Percentiles rank a stretch among this genome's conserved stretches.
Evolutionary conservation across 1,284 basidiomycete species (phyloP).

Genomic region (Boletus sp.): DNA sequence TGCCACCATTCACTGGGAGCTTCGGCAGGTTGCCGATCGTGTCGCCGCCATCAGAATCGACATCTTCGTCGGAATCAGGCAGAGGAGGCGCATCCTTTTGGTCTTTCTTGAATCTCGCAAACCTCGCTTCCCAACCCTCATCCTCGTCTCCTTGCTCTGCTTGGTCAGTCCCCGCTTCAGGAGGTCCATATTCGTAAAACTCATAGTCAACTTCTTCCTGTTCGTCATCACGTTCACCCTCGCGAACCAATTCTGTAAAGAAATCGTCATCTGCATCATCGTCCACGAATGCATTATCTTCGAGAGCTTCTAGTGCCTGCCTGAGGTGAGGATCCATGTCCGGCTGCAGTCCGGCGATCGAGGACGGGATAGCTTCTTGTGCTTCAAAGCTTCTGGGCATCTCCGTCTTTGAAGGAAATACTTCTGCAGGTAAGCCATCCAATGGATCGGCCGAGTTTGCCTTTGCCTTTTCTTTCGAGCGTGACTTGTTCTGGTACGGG

Average conservation of each 20-base stretch:
- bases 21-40: constrained; percentile 74
- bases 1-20: constrained; percentile 77
- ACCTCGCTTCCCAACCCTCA: constrained; percentile 73
- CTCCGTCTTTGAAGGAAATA: constrained; percentile 73
- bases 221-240: constrained; percentile 67
- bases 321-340: constrained; percentile 97
- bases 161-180: constrained; percentile 25
- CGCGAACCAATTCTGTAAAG: constrained; percentile 72
- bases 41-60: constrained; percentile 76
- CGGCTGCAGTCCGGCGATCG: constrained; percentile 88
- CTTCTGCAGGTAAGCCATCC: constrained; percentile 68
- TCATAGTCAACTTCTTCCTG: constrained; percentile 64
- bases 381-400: constrained; percentile 77
- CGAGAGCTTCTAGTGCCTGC: constrained; percentile 92
- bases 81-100: constrained; percentile 43
- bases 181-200: constrained; percentile 67
- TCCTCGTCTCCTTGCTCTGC: constrained; percentile 27
- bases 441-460: constrained; percentile 38
- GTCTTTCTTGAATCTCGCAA: constrained; percentile 74
- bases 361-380: constrained; percentile 77
- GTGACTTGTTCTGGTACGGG: constrained; percentile 48
- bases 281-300: constrained; percentile 94
- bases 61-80: constrained; percentile 53
- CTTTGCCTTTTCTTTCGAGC: constrained; percentile 42
- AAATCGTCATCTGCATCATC: constrained; percentile 73